These are phyloP conservation scores for Kurtzmaniella cleridarum DNA, from an alignment of 805 yeast species.

Conservation along the genomic window DNA sequence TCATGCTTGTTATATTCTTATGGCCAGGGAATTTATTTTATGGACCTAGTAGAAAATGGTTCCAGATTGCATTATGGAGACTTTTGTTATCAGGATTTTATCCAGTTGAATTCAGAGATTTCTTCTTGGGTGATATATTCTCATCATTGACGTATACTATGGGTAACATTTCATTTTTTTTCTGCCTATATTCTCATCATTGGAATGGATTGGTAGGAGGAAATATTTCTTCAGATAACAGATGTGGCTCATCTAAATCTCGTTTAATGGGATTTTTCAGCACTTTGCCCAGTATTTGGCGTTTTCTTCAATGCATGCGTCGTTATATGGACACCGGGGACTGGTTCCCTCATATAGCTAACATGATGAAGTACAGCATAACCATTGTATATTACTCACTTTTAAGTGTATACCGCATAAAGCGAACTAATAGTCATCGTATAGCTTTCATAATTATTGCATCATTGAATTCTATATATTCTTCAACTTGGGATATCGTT, in stretches of 20 bases:
- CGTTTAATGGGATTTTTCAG: constrained; percentile 76
- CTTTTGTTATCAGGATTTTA: constrained; percentile 76
- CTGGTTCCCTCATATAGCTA: constrained; percentile 93
- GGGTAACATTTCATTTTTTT: constrained; percentile 79
- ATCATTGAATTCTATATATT: constrained; percentile 59
- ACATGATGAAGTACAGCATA: constrained; percentile 69
- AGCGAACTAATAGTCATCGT: constrained; percentile 34
- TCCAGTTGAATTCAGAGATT: constrained; percentile 94
- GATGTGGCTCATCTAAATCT: constrained; percentile 77
- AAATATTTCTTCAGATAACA: constrained; percentile 17
- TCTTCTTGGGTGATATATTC: constrained; percentile 86
- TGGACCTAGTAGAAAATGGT: constrained; percentile 71
- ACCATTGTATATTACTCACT: constrained; percentile 65
- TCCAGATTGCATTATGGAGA: constrained; percentile 66
- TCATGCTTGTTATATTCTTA: constrained; percentile 41
- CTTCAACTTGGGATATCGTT: constrained; percentile 80
- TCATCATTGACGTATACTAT: constrained; percentile 85
- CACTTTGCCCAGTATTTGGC: constrained; percentile 83
- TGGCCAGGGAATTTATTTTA: constrained; percentile 59
- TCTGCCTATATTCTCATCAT: constrained; percentile 71
- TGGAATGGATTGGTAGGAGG: constrained; percentile 55
- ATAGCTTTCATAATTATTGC: constrained; percentile 72
- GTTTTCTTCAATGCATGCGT: constrained; percentile 83
- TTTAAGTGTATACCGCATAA: constrained; percentile 74
- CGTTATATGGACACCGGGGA: constrained; percentile 93